Conservation (phyloP, 345 rosid genomes). For the Populus euphratica region DNA sequence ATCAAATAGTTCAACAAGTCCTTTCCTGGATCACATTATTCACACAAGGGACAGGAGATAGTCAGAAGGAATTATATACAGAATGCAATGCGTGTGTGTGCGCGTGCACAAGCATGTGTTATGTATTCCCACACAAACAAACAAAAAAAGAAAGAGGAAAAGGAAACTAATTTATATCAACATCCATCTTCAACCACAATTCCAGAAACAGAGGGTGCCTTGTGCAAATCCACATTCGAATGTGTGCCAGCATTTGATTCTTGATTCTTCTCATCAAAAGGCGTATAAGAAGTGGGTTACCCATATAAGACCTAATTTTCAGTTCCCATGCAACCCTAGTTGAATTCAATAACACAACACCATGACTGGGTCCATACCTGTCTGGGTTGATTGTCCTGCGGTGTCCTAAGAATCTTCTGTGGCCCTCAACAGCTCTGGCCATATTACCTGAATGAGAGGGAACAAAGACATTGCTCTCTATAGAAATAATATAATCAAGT, state of each 20-base stretch:
- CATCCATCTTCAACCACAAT: no score
- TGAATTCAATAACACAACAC: background rate
- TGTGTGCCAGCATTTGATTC: no score
- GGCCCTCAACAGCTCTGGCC: constrained; percentile 98
- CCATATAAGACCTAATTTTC: background rate
- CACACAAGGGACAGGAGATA: background rate
- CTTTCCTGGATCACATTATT: constrained; percentile 49
- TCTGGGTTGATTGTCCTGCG: constrained; percentile 79
- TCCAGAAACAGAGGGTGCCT: no score
- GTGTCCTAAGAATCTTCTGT: constrained; percentile 89
- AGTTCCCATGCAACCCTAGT: background rate
- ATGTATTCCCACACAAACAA: no score
- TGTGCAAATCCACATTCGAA: no score
- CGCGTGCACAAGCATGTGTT: no score
- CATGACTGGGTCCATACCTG: constrained; percentile 41
- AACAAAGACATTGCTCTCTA: constrained; percentile 81
- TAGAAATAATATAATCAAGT: constrained; percentile 84
- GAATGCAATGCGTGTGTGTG: no score
- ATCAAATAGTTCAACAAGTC: constrained; percentile 64
- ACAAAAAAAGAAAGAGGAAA: no score
- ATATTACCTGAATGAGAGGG: constrained; percentile 92
- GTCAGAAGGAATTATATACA: background rate
- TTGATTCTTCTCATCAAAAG: no score
- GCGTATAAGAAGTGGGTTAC: no score
- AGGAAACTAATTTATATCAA: no score